Base-by-base conservation (phyloP, 139 green algal species). In the Diplosphaera chodatii region DNA sequence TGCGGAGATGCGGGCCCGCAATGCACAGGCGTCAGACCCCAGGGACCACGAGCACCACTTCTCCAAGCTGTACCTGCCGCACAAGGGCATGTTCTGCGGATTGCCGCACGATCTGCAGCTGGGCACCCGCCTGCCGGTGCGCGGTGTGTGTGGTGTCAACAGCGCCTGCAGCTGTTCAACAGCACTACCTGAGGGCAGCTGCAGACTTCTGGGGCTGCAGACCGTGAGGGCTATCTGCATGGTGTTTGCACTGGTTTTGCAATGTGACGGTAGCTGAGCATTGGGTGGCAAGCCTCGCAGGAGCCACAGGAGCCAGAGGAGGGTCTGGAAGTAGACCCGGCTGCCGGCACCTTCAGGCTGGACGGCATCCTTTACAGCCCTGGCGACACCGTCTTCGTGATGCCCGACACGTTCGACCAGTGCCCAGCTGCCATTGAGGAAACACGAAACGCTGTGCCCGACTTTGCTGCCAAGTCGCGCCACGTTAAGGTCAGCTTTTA, bases 21-120 rank as follows among this genome's bases (percentile, higher is more conserved):
- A 91, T 66, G 66, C 75, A 25, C 70, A 69, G 32, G 77, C 75
- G 2, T 69, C 63, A 40, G 56, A 64, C 21, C 37, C 77, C 66
- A 80, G 77, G 18, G 34, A 77, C 68, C 81, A 77, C 34, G 66
- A 89, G 55, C 87, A 89, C 73, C 84, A 94, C 71, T 97, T 87
- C 79, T 83, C 88, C 55, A 75, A 70, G 63, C 67, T 92, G 76
- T 98, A 97, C 82, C 76, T 84, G 64, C 89, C 94, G 8, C 18
- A 86, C 40, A 37, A 90, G 66, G 94, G 92, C 76, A 94, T 93
- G 86, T 98, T 98, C 83, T 83, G 88, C 32, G 76, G 83, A 67
- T 78, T 87, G 40, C 77, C 81, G 23, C 63, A 41, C 15, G 80
- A 95, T 68, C 68, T 94, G 67, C 34, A 70, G 1, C 79, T 91